These are phyloP conservation scores for Lepraria neglecta DNA, from an alignment of 495 filamentous ascomycete species.

Conservation along the genomic window DNA sequence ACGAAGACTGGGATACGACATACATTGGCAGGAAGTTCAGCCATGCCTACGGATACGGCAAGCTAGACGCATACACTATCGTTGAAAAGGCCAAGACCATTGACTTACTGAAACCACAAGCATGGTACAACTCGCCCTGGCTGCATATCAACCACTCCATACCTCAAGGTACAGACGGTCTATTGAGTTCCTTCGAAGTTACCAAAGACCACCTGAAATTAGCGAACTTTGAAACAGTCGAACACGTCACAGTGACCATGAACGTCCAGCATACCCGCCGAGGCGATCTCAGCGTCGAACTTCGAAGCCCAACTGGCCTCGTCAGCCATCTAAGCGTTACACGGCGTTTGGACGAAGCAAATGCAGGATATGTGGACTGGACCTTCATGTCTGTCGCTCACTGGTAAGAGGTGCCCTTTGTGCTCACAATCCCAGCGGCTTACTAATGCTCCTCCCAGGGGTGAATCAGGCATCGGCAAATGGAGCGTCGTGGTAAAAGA, in stretches of 20 bases:
- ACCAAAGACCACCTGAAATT: constrained; percentile 66
- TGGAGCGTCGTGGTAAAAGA: constrained; percentile 94
- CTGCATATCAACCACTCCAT: constrained; percentile 79
- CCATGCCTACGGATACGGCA: constrained; percentile 92
- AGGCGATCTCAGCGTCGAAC: constrained; percentile 87
- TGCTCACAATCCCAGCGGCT: constrained; percentile 17
- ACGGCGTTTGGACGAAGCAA: constrained; percentile 56
- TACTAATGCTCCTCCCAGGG: constrained; percentile 49
- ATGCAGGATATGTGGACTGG: constrained; percentile 85
- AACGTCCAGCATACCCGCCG: constrained; percentile 80
- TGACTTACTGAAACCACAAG: constrained; percentile 90
- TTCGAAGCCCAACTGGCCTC: constrained; percentile 76
- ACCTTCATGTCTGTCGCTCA: constrained; percentile 98
- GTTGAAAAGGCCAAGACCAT: constrained; percentile 82
- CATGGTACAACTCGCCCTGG: constrained; percentile 92
- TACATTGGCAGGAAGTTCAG: constrained; percentile 78
- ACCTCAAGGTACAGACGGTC: constrained; percentile 76
- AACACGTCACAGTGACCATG: constrained; percentile 97
- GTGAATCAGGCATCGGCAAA: constrained; percentile 75
- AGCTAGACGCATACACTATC: constrained; percentile 79
- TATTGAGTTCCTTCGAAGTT: constrained; percentile 71
- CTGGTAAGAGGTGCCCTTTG: constrained; percentile 54
- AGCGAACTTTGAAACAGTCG: constrained; percentile 77
- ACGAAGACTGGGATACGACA: constrained; percentile 77
- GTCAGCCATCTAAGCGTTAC: constrained; percentile 76